phyloP scores from a whole-genome alignment of 2,329 filamentous ascomycete species.

The Diplodia sapinea region DNA sequence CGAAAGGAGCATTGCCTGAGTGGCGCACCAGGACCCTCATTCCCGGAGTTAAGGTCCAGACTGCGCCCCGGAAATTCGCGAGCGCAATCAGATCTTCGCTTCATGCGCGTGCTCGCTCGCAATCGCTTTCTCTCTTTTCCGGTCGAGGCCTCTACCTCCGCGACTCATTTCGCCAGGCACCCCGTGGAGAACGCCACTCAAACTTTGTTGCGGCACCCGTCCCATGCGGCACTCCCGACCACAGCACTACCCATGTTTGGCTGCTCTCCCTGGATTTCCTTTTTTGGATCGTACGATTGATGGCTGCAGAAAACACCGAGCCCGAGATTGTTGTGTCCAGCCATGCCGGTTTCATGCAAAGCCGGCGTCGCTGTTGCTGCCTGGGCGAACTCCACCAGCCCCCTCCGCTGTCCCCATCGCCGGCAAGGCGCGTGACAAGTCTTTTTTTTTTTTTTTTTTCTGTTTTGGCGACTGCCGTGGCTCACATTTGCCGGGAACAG shows the following conservation, averaged over 20 bases:
- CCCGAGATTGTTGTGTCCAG: background rate
- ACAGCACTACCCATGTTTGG: constrained; percentile 8
- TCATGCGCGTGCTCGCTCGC: constrained; percentile 2
- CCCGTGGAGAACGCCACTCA: constrained; percentile 13
- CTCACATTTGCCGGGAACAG: constrained; percentile 4
- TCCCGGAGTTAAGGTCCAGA: constrained; percentile 15
- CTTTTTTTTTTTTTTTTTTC: constrained; percentile 1
- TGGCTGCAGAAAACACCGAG: constrained; percentile 21
- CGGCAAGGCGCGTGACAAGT: background rate
- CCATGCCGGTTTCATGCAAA: constrained; percentile 22
- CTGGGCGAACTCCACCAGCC: constrained; percentile 11
- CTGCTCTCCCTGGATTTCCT: constrained; percentile 15
- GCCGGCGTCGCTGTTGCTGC: constrained; percentile 4
- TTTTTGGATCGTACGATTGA: constrained; percentile 22
- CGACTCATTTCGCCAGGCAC: constrained; percentile 19
- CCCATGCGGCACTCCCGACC: constrained; percentile 2
- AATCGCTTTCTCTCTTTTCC: background rate
- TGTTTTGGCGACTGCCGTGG: constrained; percentile 2
- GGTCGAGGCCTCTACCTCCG: background rate
- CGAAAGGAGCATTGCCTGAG: constrained; percentile 2
- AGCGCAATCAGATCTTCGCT: constrained; percentile 13
- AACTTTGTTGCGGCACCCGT: constrained; percentile 15
- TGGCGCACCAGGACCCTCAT: constrained; percentile 7
- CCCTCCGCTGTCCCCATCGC: constrained; percentile 2
- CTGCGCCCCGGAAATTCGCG: constrained; percentile 5